Conservation (phyloP, 148 eudicot species). For the Camellia sinensis region DNA sequence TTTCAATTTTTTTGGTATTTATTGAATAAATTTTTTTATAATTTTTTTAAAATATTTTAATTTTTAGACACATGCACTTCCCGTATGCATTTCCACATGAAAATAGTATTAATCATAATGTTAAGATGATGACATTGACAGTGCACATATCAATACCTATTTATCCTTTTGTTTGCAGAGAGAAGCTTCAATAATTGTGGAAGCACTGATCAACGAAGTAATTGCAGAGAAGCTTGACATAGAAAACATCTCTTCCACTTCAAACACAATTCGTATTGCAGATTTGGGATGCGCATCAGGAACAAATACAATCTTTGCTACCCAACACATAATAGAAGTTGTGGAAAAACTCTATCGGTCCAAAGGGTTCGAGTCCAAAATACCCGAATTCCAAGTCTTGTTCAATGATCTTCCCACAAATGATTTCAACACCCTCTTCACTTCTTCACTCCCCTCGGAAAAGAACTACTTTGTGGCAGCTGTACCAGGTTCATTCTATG, state of each 20-base stretch:
- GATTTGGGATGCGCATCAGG: constrained; percentile 24
- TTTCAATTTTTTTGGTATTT: too few species aligned
- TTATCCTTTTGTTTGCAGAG: constrained; percentile 6
- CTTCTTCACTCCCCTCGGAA: neutral
- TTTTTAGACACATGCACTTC: too few species aligned
- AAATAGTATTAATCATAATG: too few species aligned
- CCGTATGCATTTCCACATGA: too few species aligned
- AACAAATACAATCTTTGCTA: constrained; percentile 18
- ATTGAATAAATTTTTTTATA: too few species aligned
- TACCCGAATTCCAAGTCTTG: constrained; percentile 12
- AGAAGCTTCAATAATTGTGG: constrained; percentile 14
- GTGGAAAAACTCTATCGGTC: neutral
- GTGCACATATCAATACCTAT: neutral
- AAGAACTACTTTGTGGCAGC: constrained; percentile 5
- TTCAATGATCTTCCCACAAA: constrained; percentile 14
- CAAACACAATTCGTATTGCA: constrained; percentile 10
- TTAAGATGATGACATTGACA: too few species aligned
- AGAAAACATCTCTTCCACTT: neutral
- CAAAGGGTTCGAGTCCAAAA: neutral
- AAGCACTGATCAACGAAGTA: constrained; percentile 13
- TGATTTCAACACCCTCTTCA: constrained; percentile 27
- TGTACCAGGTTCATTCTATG: constrained; percentile 20
- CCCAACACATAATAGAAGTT: constrained; percentile 13
- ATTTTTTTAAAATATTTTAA: too few species aligned
- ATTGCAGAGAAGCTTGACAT: constrained; percentile 17